Evolutionary conservation across 768 basidiomycete genomes (phyloP), one percentile per base, ranked within the genome.

Genomic region (Pleurotus platypus): DNA sequence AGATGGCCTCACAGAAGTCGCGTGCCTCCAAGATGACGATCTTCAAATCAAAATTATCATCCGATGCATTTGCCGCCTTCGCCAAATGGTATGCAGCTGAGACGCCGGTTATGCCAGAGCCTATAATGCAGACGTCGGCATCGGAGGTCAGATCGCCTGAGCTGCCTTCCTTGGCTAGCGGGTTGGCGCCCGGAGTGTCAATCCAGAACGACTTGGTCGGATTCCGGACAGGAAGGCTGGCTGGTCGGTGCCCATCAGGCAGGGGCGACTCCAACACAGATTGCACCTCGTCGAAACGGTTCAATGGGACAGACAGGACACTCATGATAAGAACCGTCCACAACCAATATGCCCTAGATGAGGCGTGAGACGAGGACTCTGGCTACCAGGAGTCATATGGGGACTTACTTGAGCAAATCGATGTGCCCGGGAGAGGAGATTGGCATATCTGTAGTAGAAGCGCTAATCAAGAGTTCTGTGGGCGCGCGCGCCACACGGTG

Each of bases 1-100:
- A 18, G n/a, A 37, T 46, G 35, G 24, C 76, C 90, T 72, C 20
- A 92, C 93, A 90, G 69, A 94, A 88, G 64, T 92, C 87, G 62
- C 94, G 75, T 3, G 92, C 94, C 65, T 96, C 94, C 7, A 97
- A 68, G 11, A 95, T 73, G 15, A 86, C 83, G 0, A 86, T 76
- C 27, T 72, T 83, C 45, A 82, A 60, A 15, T 75, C 63, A 40
- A 61, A 46, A 20, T 50, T 53, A 64, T 55, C 49, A 35, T 57
- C 45, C 60, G 62, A 35, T 59, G 65, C 59, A 40, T 58, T 62
- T 46, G 68, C 49, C 6, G 62, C 61, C 50, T 75, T 72, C 2
- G 83, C 73, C 35, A 94, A 73, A 65, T 92, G 88, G 67, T 89
- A 92, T 5, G 89, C 88, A 3, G 83, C 78, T 16, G 84, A 82